Conservation (phyloP, 805 yeast genomes). For the Candida takata region DNA sequence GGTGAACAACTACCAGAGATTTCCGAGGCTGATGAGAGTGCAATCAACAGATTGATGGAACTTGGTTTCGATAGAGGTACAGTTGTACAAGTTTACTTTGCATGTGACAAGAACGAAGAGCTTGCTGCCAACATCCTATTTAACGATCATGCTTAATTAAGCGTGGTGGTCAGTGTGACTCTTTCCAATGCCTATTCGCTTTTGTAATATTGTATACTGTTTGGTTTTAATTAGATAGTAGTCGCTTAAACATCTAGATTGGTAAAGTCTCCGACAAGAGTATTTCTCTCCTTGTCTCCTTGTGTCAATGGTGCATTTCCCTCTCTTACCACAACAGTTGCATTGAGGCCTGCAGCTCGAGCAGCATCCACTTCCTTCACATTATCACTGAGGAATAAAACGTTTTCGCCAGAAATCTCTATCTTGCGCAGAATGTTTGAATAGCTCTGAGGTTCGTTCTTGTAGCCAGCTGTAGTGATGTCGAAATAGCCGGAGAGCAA, state of each 20-base stretch:
- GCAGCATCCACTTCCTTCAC: constrained; percentile 76
- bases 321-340: constrained; percentile 58
- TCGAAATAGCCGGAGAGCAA: constrained; percentile 68
- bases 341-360: constrained; percentile 48
- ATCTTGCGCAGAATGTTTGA: constrained; percentile 42
- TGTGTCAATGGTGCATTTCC: constrained; percentile 56
- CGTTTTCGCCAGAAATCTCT: constrained; percentile 25
- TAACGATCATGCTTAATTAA: constrained; percentile 40
- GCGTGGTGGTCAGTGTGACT: too few species aligned
- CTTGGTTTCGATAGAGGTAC: constrained; percentile 85
- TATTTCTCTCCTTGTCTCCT: constrained; percentile 25
- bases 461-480: constrained; percentile 76
- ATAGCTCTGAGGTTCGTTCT: constrained; percentile 54
- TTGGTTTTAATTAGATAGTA: background rate
- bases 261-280: constrained; percentile 26
- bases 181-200: background rate
- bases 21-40: constrained; percentile 78
- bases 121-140: constrained; percentile 90
- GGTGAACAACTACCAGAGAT: constrained; percentile 48
- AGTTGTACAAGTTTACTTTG: constrained; percentile 91
- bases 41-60: constrained; percentile 85
- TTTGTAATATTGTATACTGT: background rate
- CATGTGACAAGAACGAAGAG: constrained; percentile 97
- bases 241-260: background rate
- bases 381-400: constrained; percentile 76